Evolutionary conservation across 2,329 filamentous ascomycete species (phyloP), one percentile per base, ranked within the genome.

Genomic region (Talaromyces amestolkiae): DNA sequence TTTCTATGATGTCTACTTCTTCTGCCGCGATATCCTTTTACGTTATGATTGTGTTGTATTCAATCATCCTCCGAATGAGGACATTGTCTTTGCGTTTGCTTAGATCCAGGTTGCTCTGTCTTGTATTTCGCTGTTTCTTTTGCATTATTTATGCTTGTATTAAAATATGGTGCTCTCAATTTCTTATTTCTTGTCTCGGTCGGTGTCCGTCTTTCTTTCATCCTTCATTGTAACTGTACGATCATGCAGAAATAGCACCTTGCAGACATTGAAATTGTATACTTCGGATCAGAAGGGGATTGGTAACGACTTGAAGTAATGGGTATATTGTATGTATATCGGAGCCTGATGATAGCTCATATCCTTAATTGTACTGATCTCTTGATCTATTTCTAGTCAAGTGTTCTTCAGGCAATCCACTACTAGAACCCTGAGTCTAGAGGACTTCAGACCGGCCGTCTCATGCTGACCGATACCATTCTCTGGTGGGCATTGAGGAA

Each of bases 201-300:
- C 67, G 64, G 59, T 56, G 68, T 69, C 59, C 33, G 53, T 58
- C 53, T 62, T 27, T 54, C 45, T 66, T 33, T 49, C 39, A 59
- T 45, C 27, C 45, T 13, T 45, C n/a, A 37, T 54, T 67, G 65
- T 67, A 67, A 67, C 54, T 67, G 67, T 65, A 67, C 59, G 62
- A 66, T 66, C 59, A 65, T 63, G 58, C 65, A 68, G 59, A 37
- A 56, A 37, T 56, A 37, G 53, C 53, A 37, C 31, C 37, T 56
- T 37, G 53, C 51, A 56, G 31, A 31, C 31, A 56, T 56, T 56
- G n/a, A 31, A 56, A 37, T 56, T 56, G 53, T 56, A 56, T 24
- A 56, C 10, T 24, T 56, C 33, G 9, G n/a, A 22, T 37, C 17
- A 56, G 24, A n/a, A 15, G 22, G 37, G 33, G 9, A 37, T n/a